These are phyloP conservation scores for Pestalotiopsis sp. DNA, from an alignment of 2,329 filamentous ascomycete genomes.

Conservation along the genomic window DNA sequence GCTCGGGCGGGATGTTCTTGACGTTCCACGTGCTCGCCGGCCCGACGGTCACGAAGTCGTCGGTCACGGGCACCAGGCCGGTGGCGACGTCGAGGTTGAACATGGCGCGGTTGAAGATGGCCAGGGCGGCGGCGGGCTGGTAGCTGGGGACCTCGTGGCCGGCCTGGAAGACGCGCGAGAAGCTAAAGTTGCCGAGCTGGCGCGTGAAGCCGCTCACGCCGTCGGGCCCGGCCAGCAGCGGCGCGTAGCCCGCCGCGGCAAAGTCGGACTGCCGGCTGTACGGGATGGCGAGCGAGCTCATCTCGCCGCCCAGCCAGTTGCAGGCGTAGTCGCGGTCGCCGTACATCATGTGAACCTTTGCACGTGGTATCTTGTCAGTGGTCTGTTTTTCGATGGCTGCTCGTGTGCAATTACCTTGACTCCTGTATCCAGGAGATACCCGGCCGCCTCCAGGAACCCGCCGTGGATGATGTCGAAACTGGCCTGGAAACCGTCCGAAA, in stretches of 20 bases:
- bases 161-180: constrained; percentile 59
- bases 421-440: constrained; percentile 56
- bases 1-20: constrained; percentile 37
- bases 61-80: constrained; percentile 52
- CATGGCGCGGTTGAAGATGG: constrained; percentile 55
- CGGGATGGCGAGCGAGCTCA: constrained; percentile 49
- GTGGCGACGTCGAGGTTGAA: constrained; percentile 52
- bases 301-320: constrained; percentile 61
- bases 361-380: background rate
- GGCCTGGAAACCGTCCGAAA: constrained; percentile 44
- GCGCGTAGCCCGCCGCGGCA: constrained; percentile 62
- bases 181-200: constrained; percentile 69
- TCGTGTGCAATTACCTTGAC: constrained; percentile 59
- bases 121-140: constrained; percentile 51
- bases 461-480: constrained; percentile 34
- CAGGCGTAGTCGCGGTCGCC: constrained; percentile 61
- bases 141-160: constrained; percentile 59
- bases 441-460: constrained; percentile 46
- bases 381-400: background rate
- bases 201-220: constrained; percentile 32
- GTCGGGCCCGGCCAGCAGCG: constrained; percentile 59
- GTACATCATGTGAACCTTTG: constrained; percentile 47
- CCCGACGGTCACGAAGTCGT: constrained; percentile 35
- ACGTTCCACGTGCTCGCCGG: constrained; percentile 48
- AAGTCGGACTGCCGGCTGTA: constrained; percentile 47